Evolutionary conservation across 2,329 filamentous ascomycete species (phyloP), one percentile per base, ranked within the genome.

Genomic region (Pseudophaeomoniella oleicola): DNA sequence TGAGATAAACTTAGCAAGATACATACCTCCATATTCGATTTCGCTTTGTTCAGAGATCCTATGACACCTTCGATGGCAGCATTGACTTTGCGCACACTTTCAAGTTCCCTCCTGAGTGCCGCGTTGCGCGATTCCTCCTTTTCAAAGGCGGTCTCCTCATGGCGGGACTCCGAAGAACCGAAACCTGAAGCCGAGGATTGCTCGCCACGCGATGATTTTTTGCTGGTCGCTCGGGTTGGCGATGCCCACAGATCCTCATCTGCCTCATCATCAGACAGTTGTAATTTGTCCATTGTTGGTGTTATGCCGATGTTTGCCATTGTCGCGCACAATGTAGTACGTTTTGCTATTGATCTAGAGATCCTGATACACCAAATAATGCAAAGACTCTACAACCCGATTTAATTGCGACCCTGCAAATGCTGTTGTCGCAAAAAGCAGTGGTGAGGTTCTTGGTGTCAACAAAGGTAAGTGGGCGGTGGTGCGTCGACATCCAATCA

Each of bases 1-100:
- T 14, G n/a, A 16, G 15, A 41, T 5, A n/a, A 2, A 35, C 13
- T 33, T 34, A 14, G 14, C 19, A 22, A 18, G 22, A 39, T 34
- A 45, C 53, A 36, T 54, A 66, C 63, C 51, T 62, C 59, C 62
- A 68, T 66, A 40, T 67, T 67, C 13, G 54, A 57, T 44, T 63
- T 66, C 12, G 64, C 64, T 31, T 55, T 56, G 37, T 62, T 58
- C 12, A 67, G 50, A 35, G 63, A 67, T 22, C 51, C 49, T 13
- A 67, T 42, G 10, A 66, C 55, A 4, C 60, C 59, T 44, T 94
- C 85, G 41, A 98, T 83, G 30, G 86, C 79, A 47, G 78, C 71
- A 58, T 98, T 98, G 53, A 96, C 82, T 47, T 80, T 80, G 40
- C 80, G 76, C 19, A 98, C 78, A 34, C 78, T 81, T 43, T 86